A percentile compares a stretch with the other conserved stretches of the same genome.
These are phyloP conservation scores for Tetragonia tetragonoides DNA, from an alignment of 148 eudicot species.

Conservation along the genomic window DNA sequence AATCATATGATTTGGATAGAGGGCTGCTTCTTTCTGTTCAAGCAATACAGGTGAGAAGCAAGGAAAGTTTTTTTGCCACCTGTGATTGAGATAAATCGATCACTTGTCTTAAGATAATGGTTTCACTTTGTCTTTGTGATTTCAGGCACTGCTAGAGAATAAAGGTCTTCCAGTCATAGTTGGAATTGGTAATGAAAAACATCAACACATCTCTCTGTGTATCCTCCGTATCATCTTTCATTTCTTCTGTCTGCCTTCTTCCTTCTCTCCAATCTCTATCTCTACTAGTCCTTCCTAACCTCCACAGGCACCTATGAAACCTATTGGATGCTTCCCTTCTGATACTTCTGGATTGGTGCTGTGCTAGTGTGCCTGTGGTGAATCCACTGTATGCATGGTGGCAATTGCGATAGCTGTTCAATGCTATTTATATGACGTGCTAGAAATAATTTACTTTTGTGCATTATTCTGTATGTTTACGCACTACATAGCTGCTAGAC, in stretches of 20 bases:
- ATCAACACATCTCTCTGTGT: background rate
- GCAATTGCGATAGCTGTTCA: background rate
- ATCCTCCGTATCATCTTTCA: background rate
- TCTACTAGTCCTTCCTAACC: background rate
- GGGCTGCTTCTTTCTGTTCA: slow-evolving; percentile 98
- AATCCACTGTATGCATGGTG: background rate
- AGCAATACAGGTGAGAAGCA: slow-evolving; percentile 73
- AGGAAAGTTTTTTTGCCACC: background rate
- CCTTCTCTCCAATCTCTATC: background rate
- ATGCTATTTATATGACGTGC: background rate
- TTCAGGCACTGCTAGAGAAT: slow-evolving; percentile 88
- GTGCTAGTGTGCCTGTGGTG: background rate
- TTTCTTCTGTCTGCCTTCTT: background rate
- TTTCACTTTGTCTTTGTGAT: slow-evolving; percentile 16
- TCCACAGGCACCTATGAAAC: background rate
- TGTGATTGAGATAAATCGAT: background rate
- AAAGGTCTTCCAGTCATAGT: slow-evolving; percentile 91
- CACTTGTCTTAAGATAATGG: background rate
- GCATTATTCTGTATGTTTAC: slow-evolving; percentile 5
- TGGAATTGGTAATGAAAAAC: slow-evolving; percentile 71
- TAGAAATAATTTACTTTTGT: background rate
- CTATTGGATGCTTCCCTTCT: background rate
- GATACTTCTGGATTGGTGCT: background rate
- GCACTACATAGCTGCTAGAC: background rate
- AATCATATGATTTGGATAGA: slow-evolving; percentile 94